phyloP scores from a whole-genome alignment of 768 basidiomycete species.

The Tulasnella sp. region DNA sequence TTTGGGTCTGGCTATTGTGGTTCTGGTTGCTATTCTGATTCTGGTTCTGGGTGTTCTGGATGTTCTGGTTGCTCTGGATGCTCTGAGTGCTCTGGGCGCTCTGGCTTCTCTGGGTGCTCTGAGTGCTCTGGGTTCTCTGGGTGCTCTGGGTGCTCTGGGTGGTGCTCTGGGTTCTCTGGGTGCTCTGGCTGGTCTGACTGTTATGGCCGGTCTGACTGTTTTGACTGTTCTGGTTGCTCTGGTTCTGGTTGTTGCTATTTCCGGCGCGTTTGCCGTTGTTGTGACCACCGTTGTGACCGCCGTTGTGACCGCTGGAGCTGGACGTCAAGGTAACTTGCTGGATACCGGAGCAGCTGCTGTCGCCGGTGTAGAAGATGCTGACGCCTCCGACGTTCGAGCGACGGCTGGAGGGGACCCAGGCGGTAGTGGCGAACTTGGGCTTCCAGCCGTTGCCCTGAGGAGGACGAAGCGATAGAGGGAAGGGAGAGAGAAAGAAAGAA shows the following conservation, averaged over 20 bases:
- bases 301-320: not conserved
- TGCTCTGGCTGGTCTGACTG: too few relatives aligned
- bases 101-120: not conserved
- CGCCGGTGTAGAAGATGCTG: constrained; percentile 5
- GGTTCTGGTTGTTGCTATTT: not conserved
- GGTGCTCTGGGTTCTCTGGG: too few relatives aligned
- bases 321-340: not conserved
- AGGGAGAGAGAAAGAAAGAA: not conserved
- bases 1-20: not conserved
- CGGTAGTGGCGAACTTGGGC: constrained; percentile 5
- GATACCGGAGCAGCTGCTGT: constrained; percentile 1
- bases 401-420: not conserved
- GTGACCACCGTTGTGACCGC: not conserved
- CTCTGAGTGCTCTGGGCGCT: too few relatives aligned
- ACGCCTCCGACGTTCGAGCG: not conserved
- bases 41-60: too few relatives aligned
- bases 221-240: not conserved
- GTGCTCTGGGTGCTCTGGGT: too few relatives aligned
- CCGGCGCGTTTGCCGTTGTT: not conserved
- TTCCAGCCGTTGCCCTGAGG: not conserved
- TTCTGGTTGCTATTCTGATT: too few relatives aligned
- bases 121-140: not conserved
- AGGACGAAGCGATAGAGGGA: not conserved
- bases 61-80: too few relatives aligned
- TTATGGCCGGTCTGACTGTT: too few relatives aligned